Evolutionary conservation across 2,329 filamentous ascomycete genomes (phyloP).

Genomic region (Pyricularia grisea): DNA sequence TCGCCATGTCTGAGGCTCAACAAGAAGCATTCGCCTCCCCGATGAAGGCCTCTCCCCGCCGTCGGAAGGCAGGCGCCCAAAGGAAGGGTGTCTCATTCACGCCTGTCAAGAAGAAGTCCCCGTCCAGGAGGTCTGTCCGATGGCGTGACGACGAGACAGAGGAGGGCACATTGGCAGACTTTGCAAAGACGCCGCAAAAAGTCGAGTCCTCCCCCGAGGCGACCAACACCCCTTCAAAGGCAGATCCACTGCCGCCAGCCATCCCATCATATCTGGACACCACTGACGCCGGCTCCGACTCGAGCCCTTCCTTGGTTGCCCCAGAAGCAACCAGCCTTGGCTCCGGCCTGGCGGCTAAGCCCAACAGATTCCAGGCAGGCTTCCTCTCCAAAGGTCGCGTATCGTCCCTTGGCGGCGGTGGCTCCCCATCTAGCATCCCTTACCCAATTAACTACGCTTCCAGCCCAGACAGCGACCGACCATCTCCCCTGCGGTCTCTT

Average conservation of each 20-base stretch:
- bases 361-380: slow-evolving; percentile 77
- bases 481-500: slow-evolving; percentile 36
- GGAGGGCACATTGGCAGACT: slow-evolving; percentile 78
- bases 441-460: slow-evolving; percentile 20
- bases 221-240: slow-evolving; percentile 35
- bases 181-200: slow-evolving; percentile 80
- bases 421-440: neutral
- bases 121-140: slow-evolving; percentile 67
- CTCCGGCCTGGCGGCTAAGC: slow-evolving; percentile 32
- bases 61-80: slow-evolving; percentile 53
- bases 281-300: slow-evolving; percentile 31
- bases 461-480: slow-evolving; percentile 41
- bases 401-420: slow-evolving; percentile 22
- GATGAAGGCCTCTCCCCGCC: slow-evolving; percentile 68
- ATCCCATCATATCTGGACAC: slow-evolving; percentile 44
- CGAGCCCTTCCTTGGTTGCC: slow-evolving; percentile 50
- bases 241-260: slow-evolving; percentile 21
- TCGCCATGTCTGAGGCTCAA: slow-evolving; percentile 17
- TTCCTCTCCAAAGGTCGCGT: slow-evolving; percentile 58
- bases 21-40: slow-evolving; percentile 48
- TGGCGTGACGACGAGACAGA: slow-evolving; percentile 87
- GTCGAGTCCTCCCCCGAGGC: slow-evolving; percentile 15
- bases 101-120: slow-evolving; percentile 64
- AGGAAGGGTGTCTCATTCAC: slow-evolving; percentile 73
- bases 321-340: slow-evolving; percentile 25